A percentile compares a stretch with the other conserved stretches of the same genome.
phyloP scores from a whole-genome alignment of 139 green algal species.

The Trebouxia sp. region DNA sequence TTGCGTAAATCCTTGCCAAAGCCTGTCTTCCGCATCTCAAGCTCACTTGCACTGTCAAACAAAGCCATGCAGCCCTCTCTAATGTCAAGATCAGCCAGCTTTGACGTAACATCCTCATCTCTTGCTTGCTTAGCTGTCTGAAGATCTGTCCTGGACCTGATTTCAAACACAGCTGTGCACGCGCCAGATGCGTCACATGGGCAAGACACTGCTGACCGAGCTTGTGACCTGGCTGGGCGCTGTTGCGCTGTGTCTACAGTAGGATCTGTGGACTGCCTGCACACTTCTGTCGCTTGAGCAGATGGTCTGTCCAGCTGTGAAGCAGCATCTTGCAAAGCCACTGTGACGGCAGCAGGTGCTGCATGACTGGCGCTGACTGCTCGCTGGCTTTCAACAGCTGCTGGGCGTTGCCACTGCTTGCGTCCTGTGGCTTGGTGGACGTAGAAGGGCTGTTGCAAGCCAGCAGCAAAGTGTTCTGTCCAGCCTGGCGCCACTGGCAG shows the following conservation, averaged over 20 bases:
- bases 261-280: background rate
- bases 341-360: too few species aligned
- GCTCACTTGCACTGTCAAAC: slow-evolving; percentile 19
- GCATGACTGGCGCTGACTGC: background rate
- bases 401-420: slow-evolving; percentile 21
- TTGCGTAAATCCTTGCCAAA: background rate
- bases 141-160: background rate
- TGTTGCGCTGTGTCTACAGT: background rate
- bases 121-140: background rate
- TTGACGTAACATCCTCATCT: slow-evolving; percentile 12
- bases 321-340: background rate
- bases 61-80: background rate
- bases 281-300: background rate
- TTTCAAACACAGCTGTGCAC: slow-evolving; percentile 16
- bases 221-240: background rate
- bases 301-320: background rate
- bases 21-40: background rate
- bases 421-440: slow-evolving; percentile 6
- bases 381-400: background rate
- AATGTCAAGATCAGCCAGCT: background rate
- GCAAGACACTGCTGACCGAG: slow-evolving; percentile 8
- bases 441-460: background rate
- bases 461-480: slow-evolving; percentile 5
- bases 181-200: slow-evolving; percentile 14
- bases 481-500: slow-evolving; percentile 10